Evolutionary conservation across 2,329 filamentous ascomycete species (phyloP), one percentile per base, ranked within the genome.

Genomic region (Arthrocladium fulminans): DNA sequence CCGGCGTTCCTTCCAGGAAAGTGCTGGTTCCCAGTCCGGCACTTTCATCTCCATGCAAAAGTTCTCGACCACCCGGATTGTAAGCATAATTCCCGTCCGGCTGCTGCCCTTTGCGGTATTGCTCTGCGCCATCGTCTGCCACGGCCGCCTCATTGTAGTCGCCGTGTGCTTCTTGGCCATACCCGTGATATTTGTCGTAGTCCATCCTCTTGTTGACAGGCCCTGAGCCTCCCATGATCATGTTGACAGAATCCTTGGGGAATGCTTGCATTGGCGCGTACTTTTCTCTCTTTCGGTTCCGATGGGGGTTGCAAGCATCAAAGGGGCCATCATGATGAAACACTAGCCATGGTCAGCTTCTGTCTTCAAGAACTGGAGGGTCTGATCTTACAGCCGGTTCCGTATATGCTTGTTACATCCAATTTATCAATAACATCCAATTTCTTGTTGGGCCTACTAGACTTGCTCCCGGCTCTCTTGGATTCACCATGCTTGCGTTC

Each of bases 241-340:
- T 97, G 73, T 98, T 98, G 52, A 86, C 77, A 1, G 88, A 96
- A 59, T 86, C 88, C 60, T 87, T 86, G 19, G 92, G 88, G 67
- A 97, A 98, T 1, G 92, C 92, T 64, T 94, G 83, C 88, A 98
- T 96, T 0, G 92, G 92, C 5, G 92, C 88, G 47, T 85, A 81
- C 51, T 83, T 80, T 60, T 84, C 82, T 59, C 83, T 86, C 62
- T 86, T 85, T 50, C 86, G 82, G 67, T 97, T 98, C 55, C 92
- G 86, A 65, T 94, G 86, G 3, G 92, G 88, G 65, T 95, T 94
- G 65, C 92, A 86, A 17, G 92, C 92, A 67, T 98, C 92, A 60
- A 96, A 98, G 3, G 92, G 92, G 1, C 92, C 92, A 61, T 97
- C 92, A 62, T 98, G 92, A 61, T 98, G 92, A 68, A 97, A 95